phyloP scores from a whole-genome alignment of 1,284 basidiomycete genomes.

The Heterobasidion irregulare region DNA sequence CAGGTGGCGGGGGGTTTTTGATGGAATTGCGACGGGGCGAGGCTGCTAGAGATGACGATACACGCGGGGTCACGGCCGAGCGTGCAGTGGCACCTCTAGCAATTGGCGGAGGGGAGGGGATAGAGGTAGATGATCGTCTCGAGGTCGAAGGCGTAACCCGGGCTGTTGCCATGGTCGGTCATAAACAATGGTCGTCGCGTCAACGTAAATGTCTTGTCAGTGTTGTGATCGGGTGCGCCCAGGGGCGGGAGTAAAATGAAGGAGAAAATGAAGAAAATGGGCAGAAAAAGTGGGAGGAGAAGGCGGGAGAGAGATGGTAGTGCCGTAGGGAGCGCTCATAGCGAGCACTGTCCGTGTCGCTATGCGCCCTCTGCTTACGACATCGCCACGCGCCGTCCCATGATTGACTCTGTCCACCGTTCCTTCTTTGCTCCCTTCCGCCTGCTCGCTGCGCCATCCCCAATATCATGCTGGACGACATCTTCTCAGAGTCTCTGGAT shows the following conservation, averaged over 20 bases:
- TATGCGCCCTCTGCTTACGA: background rate
- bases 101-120: slow-evolving; percentile 18
- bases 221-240: background rate
- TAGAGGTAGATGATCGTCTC: slow-evolving; percentile 25
- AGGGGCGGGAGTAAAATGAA: background rate
- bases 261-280: background rate
- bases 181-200: background rate
- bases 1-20: slow-evolving; percentile 31
- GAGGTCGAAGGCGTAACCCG: slow-evolving; percentile 37
- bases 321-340: background rate
- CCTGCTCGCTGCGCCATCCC: background rate
- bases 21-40: slow-evolving; percentile 41
- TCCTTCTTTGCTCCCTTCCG: no score
- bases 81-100: slow-evolving; percentile 30
- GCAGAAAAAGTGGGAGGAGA: background rate
- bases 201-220: background rate
- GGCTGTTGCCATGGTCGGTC: slow-evolving; percentile 14
- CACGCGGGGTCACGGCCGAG: slow-evolving; percentile 26
- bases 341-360: background rate
- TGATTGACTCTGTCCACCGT: background rate
- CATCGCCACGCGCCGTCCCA: background rate
- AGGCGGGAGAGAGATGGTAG: background rate
- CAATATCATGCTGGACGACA: background rate
- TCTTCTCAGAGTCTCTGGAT: slow-evolving; percentile 35
- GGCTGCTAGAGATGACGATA: slow-evolving; percentile 23